Percentiles rank a stretch among this genome's conserved stretches.
phyloP scores from a whole-genome alignment of 371 early-diverging fungal species.

The Fennellomyces sp. region DNA sequence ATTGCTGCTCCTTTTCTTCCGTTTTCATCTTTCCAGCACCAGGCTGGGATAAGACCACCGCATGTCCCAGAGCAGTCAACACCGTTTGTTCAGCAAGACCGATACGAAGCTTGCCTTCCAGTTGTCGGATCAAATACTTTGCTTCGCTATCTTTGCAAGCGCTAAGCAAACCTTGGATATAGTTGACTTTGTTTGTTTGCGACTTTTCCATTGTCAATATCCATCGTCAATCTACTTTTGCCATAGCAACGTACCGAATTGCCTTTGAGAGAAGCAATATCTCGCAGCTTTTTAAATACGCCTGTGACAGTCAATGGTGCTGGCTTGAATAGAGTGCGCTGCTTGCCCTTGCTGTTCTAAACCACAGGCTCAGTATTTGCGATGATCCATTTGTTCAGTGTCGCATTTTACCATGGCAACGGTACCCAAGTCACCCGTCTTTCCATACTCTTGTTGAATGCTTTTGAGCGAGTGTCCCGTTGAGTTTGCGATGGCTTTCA shows the following conservation, averaged over 20 bases:
- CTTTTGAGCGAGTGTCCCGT: slow-evolving; percentile 78
- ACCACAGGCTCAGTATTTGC: too few relatives aligned
- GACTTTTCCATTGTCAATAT: slow-evolving; percentile 49
- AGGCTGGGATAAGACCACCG: slow-evolving; percentile 60
- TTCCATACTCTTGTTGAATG: slow-evolving; percentile 80
- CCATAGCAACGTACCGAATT: slow-evolving; percentile 53
- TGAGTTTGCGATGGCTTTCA: slow-evolving; percentile 93
- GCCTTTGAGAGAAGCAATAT: slow-evolving; percentile 86
- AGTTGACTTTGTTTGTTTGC: slow-evolving; percentile 80
- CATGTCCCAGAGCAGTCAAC: slow-evolving; percentile 86
- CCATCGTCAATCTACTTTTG: neutral
- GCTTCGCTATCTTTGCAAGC: slow-evolving; percentile 88
- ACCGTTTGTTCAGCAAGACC: slow-evolving; percentile 97
- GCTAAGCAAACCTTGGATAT: slow-evolving; percentile 84
- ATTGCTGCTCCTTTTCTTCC: slow-evolving; percentile 55
- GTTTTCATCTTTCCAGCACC: slow-evolving; percentile 47
- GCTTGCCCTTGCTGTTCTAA: slow-evolving; percentile 76
- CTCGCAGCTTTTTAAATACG: slow-evolving; percentile 89
- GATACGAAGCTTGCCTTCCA: slow-evolving; percentile 97
- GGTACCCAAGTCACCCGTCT: slow-evolving; percentile 90
- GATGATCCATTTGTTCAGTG: neutral
- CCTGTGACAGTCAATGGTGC: slow-evolving; percentile 80
- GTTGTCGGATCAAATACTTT: slow-evolving; percentile 91
- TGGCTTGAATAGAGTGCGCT: slow-evolving; percentile 75
- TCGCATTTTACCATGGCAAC: slow-evolving; percentile 74